phyloP scores from a whole-genome alignment of 345 rosid genomes.

The Citrus medica region DNA sequence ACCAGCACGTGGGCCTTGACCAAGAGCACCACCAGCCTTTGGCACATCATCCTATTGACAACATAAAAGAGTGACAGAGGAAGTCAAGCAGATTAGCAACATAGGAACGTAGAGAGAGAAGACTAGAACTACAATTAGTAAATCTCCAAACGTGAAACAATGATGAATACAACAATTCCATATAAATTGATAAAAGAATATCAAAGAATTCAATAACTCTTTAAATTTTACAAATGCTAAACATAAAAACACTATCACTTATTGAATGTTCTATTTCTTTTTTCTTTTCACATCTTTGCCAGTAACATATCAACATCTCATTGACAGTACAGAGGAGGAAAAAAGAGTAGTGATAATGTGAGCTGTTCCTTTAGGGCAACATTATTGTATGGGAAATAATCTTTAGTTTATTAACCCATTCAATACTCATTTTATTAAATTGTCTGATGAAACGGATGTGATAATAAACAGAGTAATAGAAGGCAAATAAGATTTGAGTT shows the following conservation, averaged over 20 bases:
- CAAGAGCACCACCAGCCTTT: constrained; percentile 23
- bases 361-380: background rate
- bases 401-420: background rate
- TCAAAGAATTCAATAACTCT: background rate
- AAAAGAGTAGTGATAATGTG: background rate
- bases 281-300: background rate
- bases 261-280: background rate
- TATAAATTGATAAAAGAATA: background rate
- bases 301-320: background rate
- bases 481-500: background rate
- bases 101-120: background rate
- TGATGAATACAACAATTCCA: background rate
- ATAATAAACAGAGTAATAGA: background rate
- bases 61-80: too few species aligned
- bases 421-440: background rate
- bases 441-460: background rate
- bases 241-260: background rate
- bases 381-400: background rate
- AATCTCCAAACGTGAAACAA: background rate
- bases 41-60: constrained; percentile 19
- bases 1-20: constrained; percentile 26
- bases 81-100: background rate
- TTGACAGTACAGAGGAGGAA: background rate
- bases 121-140: background rate
- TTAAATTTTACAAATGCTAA: background rate